Evolutionary conservation across 1,284 basidiomycete species (phyloP).

Genomic region (Heimioporus punctisporus): DNA sequence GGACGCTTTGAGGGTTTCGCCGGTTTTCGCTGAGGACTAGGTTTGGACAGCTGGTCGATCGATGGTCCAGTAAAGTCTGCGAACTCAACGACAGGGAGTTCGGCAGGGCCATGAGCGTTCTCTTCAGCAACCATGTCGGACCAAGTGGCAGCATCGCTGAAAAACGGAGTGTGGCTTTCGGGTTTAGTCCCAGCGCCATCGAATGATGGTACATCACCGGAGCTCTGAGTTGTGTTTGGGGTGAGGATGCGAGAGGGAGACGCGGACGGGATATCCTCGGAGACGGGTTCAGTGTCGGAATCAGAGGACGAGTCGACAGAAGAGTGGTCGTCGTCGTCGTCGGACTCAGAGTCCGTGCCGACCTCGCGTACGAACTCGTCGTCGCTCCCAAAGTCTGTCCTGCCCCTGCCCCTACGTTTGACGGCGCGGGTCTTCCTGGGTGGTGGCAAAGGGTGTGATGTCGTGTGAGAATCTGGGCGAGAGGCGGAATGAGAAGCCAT

Average conservation of each 20-base stretch:
- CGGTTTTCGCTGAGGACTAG: slow-evolving; percentile 37
- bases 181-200: slow-evolving; percentile 22
- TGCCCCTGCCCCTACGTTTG: slow-evolving; percentile 56
- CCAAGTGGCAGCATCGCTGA: slow-evolving; percentile 61
- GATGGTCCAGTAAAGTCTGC: slow-evolving; percentile 57
- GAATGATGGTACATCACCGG: slow-evolving; percentile 39
- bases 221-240: slow-evolving; percentile 65
- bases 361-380: slow-evolving; percentile 74
- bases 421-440: slow-evolving; percentile 49
- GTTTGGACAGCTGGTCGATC: slow-evolving; percentile 30
- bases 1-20: slow-evolving; percentile 38
- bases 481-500: slow-evolving; percentile 35
- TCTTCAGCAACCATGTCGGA: slow-evolving; percentile 85
- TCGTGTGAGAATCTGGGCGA: slow-evolving; percentile 15
- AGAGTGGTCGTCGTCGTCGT: slow-evolving; percentile 48
- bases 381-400: slow-evolving; percentile 61
- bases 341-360: slow-evolving; percentile 66
- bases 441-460: slow-evolving; percentile 21
- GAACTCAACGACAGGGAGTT: slow-evolving; percentile 82
- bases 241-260: slow-evolving; percentile 49
- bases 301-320: slow-evolving; percentile 64
- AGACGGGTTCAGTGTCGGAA: slow-evolving; percentile 65
- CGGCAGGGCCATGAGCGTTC: slow-evolving; percentile 53
- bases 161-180: slow-evolving; percentile 48
- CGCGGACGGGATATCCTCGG: slow-evolving; percentile 50